Base-by-base conservation (phyloP, 2,329 filamentous ascomycete species). In the Scopulariopsis brevicaulis region DNA sequence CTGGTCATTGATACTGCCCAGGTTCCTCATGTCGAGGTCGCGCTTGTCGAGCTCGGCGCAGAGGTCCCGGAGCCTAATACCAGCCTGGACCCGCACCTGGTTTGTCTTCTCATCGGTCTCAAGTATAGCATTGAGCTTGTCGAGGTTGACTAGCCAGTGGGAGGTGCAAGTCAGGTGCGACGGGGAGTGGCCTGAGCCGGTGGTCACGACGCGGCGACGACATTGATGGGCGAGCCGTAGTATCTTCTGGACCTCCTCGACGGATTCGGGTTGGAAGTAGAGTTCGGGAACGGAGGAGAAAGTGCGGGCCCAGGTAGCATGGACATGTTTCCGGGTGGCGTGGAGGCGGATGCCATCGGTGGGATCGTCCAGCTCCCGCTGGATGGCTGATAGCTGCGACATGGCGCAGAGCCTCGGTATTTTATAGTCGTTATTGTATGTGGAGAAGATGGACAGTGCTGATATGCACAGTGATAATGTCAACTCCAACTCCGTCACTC, bases 1-100 rank as follows among this genome's bases (percentile, higher is more conserved):
- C 77, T 99, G 94, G 65, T 90, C 84, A 69, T 96, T 91, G 72
- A 99, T 99, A 70, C 90, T 96, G 40, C 94, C 94, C 53, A 97
- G 76, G 69, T 95, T 96, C 32, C 89, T 88, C 81, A 99, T 86
- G 2, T 91, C 90, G 62, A 96, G 78, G 1, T 90, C 90, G 65
- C 85, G 73, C 58, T 81, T 78, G 63, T 89, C 90, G 35, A 96
- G 83, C 66, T 84, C 82, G 51, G 81, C 78, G 62, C 90, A 87
- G 59, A 99, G 75, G 60, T 85, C 75, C 64, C 83, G 83, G 60
- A 99, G 76, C 22, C 93, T 81, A 63, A 97, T 96, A 18, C 94
- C 94, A n/a, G 88, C 87, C 73, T 97, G 82, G 65, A 96, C 87
- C 2, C 85, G 83, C 57, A 96, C 82, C 8, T 87, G 72, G 56